Conservation (phyloP, 306 rosid species). For the Parietaria judaica region DNA sequence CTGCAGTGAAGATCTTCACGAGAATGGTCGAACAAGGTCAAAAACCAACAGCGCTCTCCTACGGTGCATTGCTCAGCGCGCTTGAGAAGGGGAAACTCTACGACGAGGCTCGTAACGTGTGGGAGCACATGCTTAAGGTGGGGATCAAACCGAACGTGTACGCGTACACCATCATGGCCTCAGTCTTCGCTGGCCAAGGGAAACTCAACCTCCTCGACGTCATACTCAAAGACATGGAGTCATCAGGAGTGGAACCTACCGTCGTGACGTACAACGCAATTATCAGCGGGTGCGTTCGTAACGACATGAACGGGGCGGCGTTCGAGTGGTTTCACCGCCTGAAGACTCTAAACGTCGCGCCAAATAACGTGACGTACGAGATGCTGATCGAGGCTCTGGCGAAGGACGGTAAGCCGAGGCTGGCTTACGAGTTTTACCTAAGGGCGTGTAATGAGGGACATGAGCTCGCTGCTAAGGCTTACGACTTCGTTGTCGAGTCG, state of each 20-base stretch:
- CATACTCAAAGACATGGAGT: conserved; percentile 58
- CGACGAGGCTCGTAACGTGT: conserved; percentile 69
- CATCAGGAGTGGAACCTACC: conserved; percentile 58
- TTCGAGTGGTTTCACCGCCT: conserved; percentile 90
- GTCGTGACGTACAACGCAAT: conserved; percentile 84
- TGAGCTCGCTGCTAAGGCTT: conserved; percentile 56
- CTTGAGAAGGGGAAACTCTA: conserved; percentile 91
- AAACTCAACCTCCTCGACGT: conserved; percentile 66
- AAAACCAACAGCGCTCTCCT: conserved; percentile 78
- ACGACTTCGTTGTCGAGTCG: conserved; percentile 54
- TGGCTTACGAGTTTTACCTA: conserved; percentile 67
- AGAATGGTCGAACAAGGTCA: conserved; percentile 95
- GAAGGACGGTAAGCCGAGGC: conserved; percentile 75
- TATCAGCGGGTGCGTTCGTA: conserved; percentile 62
- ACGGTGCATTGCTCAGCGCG: conserved; percentile 89
- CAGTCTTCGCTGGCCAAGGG: conserved; percentile 74
- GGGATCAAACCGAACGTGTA: conserved; percentile 70
- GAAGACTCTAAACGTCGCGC: conserved; percentile 63
- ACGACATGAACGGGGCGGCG: conserved; percentile 58
- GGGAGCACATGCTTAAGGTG: conserved; percentile 85
- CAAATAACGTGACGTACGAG: conserved; percentile 64
- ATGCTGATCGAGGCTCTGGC: conserved; percentile 86
- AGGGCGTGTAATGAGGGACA: conserved; percentile 65
- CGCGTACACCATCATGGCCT: conserved; percentile 86
- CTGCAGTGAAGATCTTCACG: conserved; percentile 66